phyloP scores from a whole-genome alignment of 106 monocot species.

The Dendrobium chrysotoxum region DNA sequence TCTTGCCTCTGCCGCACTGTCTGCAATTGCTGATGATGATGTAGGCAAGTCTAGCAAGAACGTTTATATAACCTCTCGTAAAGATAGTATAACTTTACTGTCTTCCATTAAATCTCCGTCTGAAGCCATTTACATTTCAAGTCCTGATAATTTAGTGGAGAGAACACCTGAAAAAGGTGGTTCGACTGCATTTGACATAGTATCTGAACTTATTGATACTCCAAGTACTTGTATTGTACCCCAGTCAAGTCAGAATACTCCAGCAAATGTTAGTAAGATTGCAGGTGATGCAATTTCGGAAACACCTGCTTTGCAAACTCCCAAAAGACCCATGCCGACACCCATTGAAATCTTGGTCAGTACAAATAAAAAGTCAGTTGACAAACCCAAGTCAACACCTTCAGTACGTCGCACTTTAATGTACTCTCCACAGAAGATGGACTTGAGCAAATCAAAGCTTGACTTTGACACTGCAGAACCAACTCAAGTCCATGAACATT shows the following conservation, averaged over 20 bases:
- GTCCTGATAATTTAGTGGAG: not conserved
- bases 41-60: not conserved
- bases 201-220: conserved; percentile 9
- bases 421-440: conserved; percentile 25
- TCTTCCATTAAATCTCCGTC: conserved; percentile 8
- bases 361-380: conserved; percentile 10
- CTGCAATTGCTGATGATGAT: conserved; percentile 1
- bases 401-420: conserved; percentile 46
- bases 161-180: conserved; percentile 2
- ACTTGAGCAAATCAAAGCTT: conserved; percentile 5
- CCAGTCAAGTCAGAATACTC: conserved; percentile 21
- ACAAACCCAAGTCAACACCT: conserved; percentile 20
- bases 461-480: not conserved
- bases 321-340: conserved; percentile 36
- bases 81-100: conserved; percentile 4
- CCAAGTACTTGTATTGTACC: conserved; percentile 2
- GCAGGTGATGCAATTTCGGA: conserved; percentile 6
- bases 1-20: conserved; percentile 5
- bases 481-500: not conserved
- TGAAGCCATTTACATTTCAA: conserved; percentile 9
- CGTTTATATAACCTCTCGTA: conserved; percentile 5
- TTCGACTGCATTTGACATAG: conserved; percentile 2
- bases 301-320: conserved; percentile 52
- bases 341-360: conserved; percentile 18
- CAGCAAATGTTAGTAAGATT: conserved; percentile 18